Evolutionary conservation across 2,329 filamentous ascomycete species (phyloP).

Genomic region (Sclerotinia trifoliorum): DNA sequence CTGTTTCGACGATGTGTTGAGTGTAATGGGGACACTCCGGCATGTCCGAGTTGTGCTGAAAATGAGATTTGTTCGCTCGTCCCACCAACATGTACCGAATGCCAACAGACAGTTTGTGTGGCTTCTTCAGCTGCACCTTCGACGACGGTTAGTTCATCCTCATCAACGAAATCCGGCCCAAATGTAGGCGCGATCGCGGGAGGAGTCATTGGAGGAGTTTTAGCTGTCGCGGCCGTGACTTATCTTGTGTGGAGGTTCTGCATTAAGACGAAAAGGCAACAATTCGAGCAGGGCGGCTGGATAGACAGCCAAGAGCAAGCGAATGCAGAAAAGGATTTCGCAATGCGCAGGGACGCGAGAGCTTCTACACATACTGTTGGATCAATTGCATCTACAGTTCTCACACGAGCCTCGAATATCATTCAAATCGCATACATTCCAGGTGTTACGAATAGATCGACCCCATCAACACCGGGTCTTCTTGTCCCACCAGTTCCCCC

Average conservation of each 20-base stretch:
- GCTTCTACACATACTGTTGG: slow-evolving; percentile 81
- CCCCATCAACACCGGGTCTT: slow-evolving; percentile 75
- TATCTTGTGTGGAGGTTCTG: slow-evolving; percentile 87
- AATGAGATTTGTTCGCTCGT: slow-evolving; percentile 60
- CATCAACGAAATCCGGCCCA: slow-evolving; percentile 49
- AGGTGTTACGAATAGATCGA: slow-evolving; percentile 89
- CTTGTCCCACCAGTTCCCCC: slow-evolving; percentile 92
- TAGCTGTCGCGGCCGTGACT: slow-evolving; percentile 68
- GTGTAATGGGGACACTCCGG: slow-evolving; percentile 51
- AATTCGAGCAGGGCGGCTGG: slow-evolving; percentile 60
- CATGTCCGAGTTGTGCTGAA: slow-evolving; percentile 57
- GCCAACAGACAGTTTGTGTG: slow-evolving; percentile 58
- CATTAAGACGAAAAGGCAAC: slow-evolving; percentile 74
- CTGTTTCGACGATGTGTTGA: slow-evolving; percentile 58
- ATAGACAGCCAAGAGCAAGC: slow-evolving; percentile 51
- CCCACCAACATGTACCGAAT: slow-evolving; percentile 57
- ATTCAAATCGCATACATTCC: slow-evolving; percentile 99
- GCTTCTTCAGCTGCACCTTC: slow-evolving; percentile 37
- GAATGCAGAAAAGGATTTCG: slow-evolving; percentile 54
- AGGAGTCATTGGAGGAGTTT: slow-evolving; percentile 82
- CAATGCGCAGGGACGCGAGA: slow-evolving; percentile 57
- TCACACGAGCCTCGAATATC: slow-evolving; percentile 95
- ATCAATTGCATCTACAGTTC: slow-evolving; percentile 91
- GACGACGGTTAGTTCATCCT: slow-evolving; percentile 30
- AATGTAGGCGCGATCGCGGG: slow-evolving; percentile 86